Conservation (phyloP, 2,329 filamentous ascomycete genomes). For the Harringtonia lauricola region DNA sequence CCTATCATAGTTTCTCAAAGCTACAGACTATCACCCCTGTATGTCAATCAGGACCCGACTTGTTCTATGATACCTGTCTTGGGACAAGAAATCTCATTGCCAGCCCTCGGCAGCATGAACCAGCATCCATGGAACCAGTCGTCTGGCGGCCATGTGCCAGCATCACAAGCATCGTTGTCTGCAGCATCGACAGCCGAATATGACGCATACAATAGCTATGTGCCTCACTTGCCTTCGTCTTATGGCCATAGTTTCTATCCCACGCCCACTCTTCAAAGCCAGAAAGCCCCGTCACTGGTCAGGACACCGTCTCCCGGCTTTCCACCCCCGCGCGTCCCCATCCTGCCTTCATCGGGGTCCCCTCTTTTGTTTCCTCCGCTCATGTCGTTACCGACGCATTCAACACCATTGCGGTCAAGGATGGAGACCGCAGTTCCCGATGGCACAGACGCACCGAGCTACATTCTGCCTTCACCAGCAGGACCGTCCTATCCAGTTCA, state of each 20-base stretch:
- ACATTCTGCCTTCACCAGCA: not conserved
- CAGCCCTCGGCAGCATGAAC: slow-evolving; percentile 28
- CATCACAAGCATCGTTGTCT: not conserved
- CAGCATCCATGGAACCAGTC: slow-evolving; percentile 27
- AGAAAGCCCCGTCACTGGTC: slow-evolving; percentile 7
- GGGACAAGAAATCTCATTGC: slow-evolving; percentile 24
- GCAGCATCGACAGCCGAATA: not conserved
- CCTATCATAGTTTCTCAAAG: slow-evolving; percentile 30
- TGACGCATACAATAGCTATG: slow-evolving; percentile 33
- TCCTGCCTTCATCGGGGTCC: too few relatives aligned
- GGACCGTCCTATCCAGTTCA: not conserved
- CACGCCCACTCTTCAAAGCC: slow-evolving; percentile 15
- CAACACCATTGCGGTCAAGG: too few relatives aligned
- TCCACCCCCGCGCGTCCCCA: slow-evolving; percentile 2
- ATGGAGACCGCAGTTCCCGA: not conserved
- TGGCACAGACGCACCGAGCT: too few relatives aligned
- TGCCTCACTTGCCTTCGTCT: slow-evolving; percentile 22
- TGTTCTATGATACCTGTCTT: slow-evolving; percentile 25
- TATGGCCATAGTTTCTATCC: slow-evolving; percentile 37
- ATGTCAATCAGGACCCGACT: slow-evolving; percentile 22
- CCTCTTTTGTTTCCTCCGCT: too few relatives aligned
- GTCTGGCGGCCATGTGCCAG: too few relatives aligned
- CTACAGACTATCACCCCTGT: slow-evolving; percentile 31
- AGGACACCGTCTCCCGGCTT: slow-evolving; percentile 9
- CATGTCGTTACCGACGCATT: too few relatives aligned